Percentiles rank a stretch among this genome's conserved stretches.
These are phyloP conservation scores for Diaporthe caulivora DNA, from an alignment of 2,329 filamentous ascomycete genomes.

Conservation along the genomic window DNA sequence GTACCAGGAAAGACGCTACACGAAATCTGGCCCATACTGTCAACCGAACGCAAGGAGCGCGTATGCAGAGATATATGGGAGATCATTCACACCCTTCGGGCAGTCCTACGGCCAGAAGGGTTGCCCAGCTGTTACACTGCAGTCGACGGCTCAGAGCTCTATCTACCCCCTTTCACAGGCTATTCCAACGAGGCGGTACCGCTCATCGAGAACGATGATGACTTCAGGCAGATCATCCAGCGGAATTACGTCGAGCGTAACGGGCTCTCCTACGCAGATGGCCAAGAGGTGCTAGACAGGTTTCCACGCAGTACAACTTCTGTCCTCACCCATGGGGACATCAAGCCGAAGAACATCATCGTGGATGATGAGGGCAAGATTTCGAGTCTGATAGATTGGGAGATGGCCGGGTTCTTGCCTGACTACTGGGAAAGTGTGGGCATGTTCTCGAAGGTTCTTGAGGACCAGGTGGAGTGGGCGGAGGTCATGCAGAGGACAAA, in stretches of 20 bases:
- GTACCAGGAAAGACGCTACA: neutral
- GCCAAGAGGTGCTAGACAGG: neutral
- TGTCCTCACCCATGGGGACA: neutral
- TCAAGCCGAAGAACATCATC: conserved; percentile 1
- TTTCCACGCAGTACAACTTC: neutral
- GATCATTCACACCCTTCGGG: neutral
- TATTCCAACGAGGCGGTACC: neutral
- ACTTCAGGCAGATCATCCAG: neutral
- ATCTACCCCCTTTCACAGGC: neutral
- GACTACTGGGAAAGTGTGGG: neutral
- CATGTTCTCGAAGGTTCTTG: neutral
- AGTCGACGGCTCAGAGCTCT: neutral
- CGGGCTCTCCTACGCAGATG: neutral
- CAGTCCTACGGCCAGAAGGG: neutral
- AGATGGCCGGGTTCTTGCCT: neutral
- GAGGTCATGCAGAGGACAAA: neutral
- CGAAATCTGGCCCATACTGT: neutral
- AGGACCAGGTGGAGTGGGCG: neutral
- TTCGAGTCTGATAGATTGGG: neutral
- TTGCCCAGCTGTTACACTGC: neutral
- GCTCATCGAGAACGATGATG: neutral
- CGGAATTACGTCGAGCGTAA: neutral
- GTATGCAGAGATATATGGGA: neutral
- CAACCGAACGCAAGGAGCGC: neutral
- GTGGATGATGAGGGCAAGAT: neutral